Conservation (phyloP, 1,284 basidiomycete genomes). For the Phaffia rhodozyma region DNA sequence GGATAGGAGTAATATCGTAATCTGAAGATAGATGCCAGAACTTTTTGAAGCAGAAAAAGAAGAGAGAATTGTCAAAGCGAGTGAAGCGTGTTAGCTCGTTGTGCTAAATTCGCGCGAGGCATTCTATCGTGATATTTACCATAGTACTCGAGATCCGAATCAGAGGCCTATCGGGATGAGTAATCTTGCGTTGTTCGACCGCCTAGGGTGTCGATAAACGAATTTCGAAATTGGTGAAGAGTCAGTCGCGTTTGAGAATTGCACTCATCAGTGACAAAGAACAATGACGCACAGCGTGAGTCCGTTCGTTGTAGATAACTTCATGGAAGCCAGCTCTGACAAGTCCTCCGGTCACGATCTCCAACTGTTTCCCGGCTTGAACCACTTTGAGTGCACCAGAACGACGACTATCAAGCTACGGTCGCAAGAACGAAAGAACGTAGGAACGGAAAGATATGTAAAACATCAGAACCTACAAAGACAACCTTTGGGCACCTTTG, state of each 20-base stretch:
- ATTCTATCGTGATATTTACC: constrained; percentile 22
- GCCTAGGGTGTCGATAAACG: constrained; percentile 38
- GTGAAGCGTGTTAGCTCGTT: not conserved
- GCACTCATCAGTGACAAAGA: not conserved
- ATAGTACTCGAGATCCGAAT: constrained; percentile 88
- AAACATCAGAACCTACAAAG: constrained; percentile 25
- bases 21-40: constrained; percentile 88
- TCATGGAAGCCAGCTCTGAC: constrained; percentile 76
- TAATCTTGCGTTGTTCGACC: constrained; percentile 46
- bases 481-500: constrained; percentile 56
- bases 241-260: not conserved
- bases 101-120: not conserved
- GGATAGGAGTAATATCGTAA: constrained; percentile 54
- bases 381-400: constrained; percentile 32
- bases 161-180: constrained; percentile 59
- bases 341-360: constrained; percentile 73
- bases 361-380: constrained; percentile 84
- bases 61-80: not conserved
- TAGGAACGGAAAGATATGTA: not conserved
- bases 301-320: constrained; percentile 62
- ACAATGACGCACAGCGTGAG: constrained; percentile 45
- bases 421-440: not conserved
- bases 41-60: constrained; percentile 21
- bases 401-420: not conserved
- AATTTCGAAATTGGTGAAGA: not conserved